Evolutionary conservation across 306 rosid species (phyloP).

Genomic region (Alnus glutinosa): DNA sequence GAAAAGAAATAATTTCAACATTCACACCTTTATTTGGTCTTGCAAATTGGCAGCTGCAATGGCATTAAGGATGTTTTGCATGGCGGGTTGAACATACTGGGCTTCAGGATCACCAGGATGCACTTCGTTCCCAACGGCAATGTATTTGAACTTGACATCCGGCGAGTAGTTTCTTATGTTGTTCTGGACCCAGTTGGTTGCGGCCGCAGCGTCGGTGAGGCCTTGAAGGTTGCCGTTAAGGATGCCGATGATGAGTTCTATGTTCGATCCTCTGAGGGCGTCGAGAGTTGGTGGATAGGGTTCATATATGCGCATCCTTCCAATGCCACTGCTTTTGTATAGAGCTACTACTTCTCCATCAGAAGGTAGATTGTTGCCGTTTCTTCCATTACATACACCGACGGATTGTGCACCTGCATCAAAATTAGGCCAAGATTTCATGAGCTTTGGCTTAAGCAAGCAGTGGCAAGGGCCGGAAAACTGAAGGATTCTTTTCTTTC

Average conservation of each 20-base stretch:
- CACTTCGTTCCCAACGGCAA: conserved; percentile 54
- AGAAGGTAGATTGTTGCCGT: conserved; percentile 35
- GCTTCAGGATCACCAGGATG: conserved; percentile 19
- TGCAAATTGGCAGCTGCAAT: conserved; percentile 43
- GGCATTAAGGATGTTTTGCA: conserved; percentile 40
- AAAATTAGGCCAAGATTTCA: background rate
- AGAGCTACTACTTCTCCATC: conserved; percentile 37
- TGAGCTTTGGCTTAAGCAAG: background rate
- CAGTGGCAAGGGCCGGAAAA: too few relatives aligned
- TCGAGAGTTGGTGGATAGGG: conserved; percentile 35
- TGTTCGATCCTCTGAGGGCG: conserved; percentile 57
- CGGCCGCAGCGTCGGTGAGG: conserved; percentile 29
- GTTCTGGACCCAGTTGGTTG: conserved; percentile 43
- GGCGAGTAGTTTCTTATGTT: conserved; percentile 33
- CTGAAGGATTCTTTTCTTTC: too few relatives aligned
- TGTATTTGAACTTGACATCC: conserved; percentile 44
- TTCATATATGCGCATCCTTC: conserved; percentile 38
- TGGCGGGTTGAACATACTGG: conserved; percentile 31
- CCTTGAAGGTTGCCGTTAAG: conserved; percentile 19
- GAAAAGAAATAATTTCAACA: too few relatives aligned
- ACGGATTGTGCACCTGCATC: conserved; percentile 46
- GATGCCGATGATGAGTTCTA: conserved; percentile 41
- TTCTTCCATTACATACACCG: conserved; percentile 56
- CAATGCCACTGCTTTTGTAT: conserved; percentile 34
- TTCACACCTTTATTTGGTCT: conserved; percentile 42